Base-by-base conservation (phyloP, 169 alveolate genomes). In the Eimeria zaria region DNA sequence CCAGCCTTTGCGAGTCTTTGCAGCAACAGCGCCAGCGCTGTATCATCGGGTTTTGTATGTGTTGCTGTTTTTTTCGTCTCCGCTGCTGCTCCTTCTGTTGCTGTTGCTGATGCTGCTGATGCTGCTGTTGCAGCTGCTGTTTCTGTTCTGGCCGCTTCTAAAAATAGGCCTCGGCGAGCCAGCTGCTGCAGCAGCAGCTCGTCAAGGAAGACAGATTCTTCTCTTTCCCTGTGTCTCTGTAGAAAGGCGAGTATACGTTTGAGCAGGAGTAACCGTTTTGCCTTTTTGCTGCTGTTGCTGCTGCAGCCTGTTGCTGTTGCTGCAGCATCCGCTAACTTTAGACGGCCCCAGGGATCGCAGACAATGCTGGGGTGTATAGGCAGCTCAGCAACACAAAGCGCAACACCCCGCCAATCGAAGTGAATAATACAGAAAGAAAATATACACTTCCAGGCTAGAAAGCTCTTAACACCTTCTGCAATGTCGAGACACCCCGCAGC, bases 361-460 rank as follows among this genome's bases (percentile, higher is more conserved):
- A 48, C 83, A 12, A n/a, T 41, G 71, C 53, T 22, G 81, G 46
- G 84, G 64, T 58, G 60, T 55, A 97, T 46, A 9, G 97, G 97
- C 76, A 97, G 80, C 46, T 91, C 60, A 24, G 93, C 64, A 14
- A 95, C 96, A 96, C 97, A 97, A 1, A 88, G 80, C 4, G 96
- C 96, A 20, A 95, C 48, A 60, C 97, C 97, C 22, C 97, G 83
- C 97, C 97, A 97, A 84, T 97, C 97, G 80, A 73, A 95, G 78
- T 88, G 97, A 16, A 83, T 96, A 6, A 97, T 80, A 46, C 95
- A 80, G 74, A 94, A 97, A 44, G 74, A 0, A 30, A 76, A 58
- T 12, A 81, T 58, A 51, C 90, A 81, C 16, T 20, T 81, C 90
- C 90, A 81, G 36, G 33, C 90, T 14, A 46, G 46, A 20, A 8